A percentile compares a stretch with the other conserved stretches of the same genome.
Evolutionary conservation across 148 eudicot species (phyloP).

Genomic region (Rhododendron kiyosumense): DNA sequence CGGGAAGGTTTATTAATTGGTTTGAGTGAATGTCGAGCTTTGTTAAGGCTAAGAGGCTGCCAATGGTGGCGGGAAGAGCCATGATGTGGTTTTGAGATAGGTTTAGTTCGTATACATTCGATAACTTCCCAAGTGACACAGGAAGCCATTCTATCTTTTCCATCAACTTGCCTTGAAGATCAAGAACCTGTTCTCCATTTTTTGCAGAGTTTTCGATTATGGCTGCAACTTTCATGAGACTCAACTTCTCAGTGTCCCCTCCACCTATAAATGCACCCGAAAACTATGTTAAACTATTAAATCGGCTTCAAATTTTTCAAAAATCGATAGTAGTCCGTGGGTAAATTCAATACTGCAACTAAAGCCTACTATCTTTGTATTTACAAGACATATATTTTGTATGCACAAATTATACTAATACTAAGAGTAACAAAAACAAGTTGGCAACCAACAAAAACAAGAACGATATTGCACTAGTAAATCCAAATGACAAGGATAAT

Average conservation of each 20-base stretch:
- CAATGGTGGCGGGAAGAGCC: conserved; percentile 58
- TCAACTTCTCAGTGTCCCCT: conserved; percentile 33
- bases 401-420: neutral
- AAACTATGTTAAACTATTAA: neutral
- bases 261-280: conserved; percentile 24
- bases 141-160: conserved; percentile 73
- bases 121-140: conserved; percentile 49
- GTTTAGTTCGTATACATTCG: conserved; percentile 37
- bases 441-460: neutral
- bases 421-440: neutral
- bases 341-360: neutral
- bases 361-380: neutral
- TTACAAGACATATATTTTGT: neutral
- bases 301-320: neutral
- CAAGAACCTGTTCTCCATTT: conserved; percentile 35
- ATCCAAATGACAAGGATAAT: neutral
- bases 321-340: neutral
- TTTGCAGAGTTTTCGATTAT: conserved; percentile 41
- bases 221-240: conserved; percentile 48
- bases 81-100: conserved; percentile 51
- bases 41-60: conserved; percentile 34
- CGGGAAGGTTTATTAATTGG: conserved; percentile 68
- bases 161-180: conserved; percentile 51
- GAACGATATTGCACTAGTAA: neutral
- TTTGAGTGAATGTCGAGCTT: conserved; percentile 55